Percentiles rank a stretch among this genome's conserved stretches.
Conservation (phyloP, 805 yeast genomes). For the Monosporozyma siamensis region DNA sequence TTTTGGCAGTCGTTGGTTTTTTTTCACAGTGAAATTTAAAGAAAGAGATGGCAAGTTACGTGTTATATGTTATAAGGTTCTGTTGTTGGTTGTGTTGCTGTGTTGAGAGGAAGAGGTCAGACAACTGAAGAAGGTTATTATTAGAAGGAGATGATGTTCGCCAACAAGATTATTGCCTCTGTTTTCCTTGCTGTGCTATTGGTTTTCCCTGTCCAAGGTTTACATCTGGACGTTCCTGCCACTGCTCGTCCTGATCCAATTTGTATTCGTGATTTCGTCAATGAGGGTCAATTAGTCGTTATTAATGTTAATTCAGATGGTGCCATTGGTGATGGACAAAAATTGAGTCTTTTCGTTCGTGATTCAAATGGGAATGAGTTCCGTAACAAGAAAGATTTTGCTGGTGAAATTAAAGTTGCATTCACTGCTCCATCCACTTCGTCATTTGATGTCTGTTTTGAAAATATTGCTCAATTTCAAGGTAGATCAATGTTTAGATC, state of each 20-base stretch:
- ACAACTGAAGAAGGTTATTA: no score
- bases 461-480: conserved; percentile 37
- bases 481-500: conserved; percentile 49
- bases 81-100: no score
- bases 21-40: no score
- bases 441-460: conserved; percentile 87
- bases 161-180: conserved; percentile 1
- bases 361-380: conserved; percentile 83
- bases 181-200: conserved; percentile 13
- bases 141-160: background rate
- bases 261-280: conserved; percentile 88
- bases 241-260: conserved; percentile 43
- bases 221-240: conserved; percentile 49
- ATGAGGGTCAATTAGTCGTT: conserved; percentile 78
- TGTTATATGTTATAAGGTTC: no score
- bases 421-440: conserved; percentile 78
- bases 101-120: background rate
- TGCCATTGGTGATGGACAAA: conserved; percentile 77
- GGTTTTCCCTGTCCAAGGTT: conserved; percentile 21
- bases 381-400: conserved; percentile 66
- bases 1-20: no score
- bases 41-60: no score
- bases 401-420: conserved; percentile 63
- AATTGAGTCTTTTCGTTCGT: conserved; percentile 52
- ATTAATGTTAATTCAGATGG: conserved; percentile 73